Percentiles rank a stretch among this genome's conserved stretches.
Conservation (phyloP, 2,329 filamentous ascomycete genomes). For the Rhynchosporium agropyri region DNA sequence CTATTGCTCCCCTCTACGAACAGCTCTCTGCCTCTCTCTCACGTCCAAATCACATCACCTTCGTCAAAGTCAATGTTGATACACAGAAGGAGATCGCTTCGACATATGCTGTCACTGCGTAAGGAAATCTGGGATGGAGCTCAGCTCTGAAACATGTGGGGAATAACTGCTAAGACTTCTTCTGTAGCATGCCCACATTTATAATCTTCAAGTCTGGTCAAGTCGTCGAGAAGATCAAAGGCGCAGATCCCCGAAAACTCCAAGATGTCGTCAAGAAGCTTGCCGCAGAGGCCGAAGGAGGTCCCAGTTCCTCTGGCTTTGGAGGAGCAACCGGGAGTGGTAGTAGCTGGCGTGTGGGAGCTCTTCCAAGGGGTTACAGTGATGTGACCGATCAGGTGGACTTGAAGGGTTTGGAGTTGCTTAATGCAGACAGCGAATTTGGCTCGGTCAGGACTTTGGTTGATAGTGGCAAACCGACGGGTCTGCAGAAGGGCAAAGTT, state of each 20-base stretch:
- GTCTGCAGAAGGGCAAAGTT: conserved; percentile 59
- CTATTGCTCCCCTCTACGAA: conserved; percentile 82
- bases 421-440: conserved; percentile 81
- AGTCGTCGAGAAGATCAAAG: conserved; percentile 68
- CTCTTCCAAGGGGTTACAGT: conserved; percentile 75
- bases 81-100: conserved; percentile 71
- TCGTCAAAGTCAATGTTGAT: conserved; percentile 86
- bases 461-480: conserved; percentile 66
- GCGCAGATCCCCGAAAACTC: conserved; percentile 73
- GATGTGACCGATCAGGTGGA: conserved; percentile 87
- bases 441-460: conserved; percentile 76
- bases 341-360: conserved; percentile 71
- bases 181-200: conserved; percentile 76
- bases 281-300: conserved; percentile 60
- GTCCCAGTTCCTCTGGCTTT: conserved; percentile 41
- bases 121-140: conserved; percentile 39
- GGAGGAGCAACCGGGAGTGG: conserved; percentile 44
- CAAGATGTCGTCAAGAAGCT: conserved; percentile 72
- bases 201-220: conserved; percentile 78
- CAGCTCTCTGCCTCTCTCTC: conserved; percentile 72
- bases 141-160: not conserved
- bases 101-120: conserved; percentile 72
- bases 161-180: not conserved
- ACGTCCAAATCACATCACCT: conserved; percentile 72
- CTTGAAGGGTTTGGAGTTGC: conserved; percentile 75